These are phyloP conservation scores for Backusella circina DNA, from an alignment of 192 early-diverging fungal genomes.

Conservation along the genomic window DNA sequence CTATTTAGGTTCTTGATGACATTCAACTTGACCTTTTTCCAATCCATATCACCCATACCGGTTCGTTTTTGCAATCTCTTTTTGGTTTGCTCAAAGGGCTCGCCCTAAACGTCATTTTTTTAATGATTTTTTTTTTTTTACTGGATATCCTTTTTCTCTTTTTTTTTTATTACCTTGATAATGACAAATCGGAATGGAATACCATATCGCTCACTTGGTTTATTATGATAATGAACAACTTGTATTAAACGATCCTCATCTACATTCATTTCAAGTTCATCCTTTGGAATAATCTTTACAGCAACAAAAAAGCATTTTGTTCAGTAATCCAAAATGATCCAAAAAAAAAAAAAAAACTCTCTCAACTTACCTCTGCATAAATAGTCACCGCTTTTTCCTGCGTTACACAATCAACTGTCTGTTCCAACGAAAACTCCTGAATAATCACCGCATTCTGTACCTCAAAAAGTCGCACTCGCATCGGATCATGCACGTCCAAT, in stretches of 20 bases:
- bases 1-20: constrained; percentile 26
- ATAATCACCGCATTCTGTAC: constrained; percentile 2
- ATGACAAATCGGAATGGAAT: constrained; percentile 82
- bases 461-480: constrained; percentile 15
- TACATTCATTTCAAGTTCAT: constrained; percentile 36
- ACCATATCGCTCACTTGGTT: constrained; percentile 64
- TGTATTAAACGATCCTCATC: constrained; percentile 47
- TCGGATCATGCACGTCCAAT: neutral
- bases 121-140: neutral
- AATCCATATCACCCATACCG: constrained; percentile 82
- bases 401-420: constrained; percentile 7
- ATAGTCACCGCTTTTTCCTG: constrained; percentile 30
- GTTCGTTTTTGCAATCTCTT: constrained; percentile 62
- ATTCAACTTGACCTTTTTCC: constrained; percentile 61
- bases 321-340: neutral
- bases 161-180: constrained; percentile 31
- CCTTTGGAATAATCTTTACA: constrained; percentile 48
- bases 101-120: constrained; percentile 35
- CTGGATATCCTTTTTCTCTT: neutral
- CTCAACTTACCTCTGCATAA: constrained; percentile 51
- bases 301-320: no score
- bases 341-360: neutral
- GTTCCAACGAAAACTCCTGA: constrained; percentile 25
- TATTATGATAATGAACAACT: constrained; percentile 78
- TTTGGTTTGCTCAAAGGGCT: constrained; percentile 68